These are phyloP conservation scores for Elsinoe necatrix DNA, from an alignment of 2,329 filamentous ascomycete species.

Conservation along the genomic window DNA sequence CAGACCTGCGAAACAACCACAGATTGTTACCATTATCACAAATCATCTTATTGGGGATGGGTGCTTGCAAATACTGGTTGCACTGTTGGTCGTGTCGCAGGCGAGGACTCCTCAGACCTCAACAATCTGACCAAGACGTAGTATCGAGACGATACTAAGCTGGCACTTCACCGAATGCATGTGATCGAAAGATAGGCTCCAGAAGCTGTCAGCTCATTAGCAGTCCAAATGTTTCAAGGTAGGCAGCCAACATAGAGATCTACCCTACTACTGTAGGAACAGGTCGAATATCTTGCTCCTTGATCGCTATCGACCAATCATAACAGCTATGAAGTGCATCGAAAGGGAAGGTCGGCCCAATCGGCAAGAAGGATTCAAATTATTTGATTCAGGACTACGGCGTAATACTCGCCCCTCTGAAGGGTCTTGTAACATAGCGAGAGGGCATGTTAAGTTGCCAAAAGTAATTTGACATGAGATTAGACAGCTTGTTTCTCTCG, in stretches of 20 bases:
- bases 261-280: background rate
- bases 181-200: background rate
- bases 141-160: background rate
- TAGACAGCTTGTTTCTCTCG: background rate
- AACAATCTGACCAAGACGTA: conserved; percentile 2
- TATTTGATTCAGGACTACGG: background rate
- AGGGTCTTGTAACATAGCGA: background rate
- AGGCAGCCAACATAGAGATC: background rate
- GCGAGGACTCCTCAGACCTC: background rate
- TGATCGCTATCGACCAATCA: background rate
- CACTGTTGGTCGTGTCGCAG: too few relatives aligned
- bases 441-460: background rate
- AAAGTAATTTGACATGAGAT: background rate
- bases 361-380: background rate
- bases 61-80: too few relatives aligned
- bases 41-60: too few relatives aligned
- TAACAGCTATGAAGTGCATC: background rate
- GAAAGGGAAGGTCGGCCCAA: background rate
- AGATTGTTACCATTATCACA: too few relatives aligned
- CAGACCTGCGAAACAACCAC: background rate
- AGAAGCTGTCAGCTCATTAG: background rate
- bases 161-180: background rate
- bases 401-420: background rate
- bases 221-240: background rate
- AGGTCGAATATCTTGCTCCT: background rate